Conservation (phyloP, 2,329 filamentous ascomycete genomes). For the Diaporthe ilicicola region DNA sequence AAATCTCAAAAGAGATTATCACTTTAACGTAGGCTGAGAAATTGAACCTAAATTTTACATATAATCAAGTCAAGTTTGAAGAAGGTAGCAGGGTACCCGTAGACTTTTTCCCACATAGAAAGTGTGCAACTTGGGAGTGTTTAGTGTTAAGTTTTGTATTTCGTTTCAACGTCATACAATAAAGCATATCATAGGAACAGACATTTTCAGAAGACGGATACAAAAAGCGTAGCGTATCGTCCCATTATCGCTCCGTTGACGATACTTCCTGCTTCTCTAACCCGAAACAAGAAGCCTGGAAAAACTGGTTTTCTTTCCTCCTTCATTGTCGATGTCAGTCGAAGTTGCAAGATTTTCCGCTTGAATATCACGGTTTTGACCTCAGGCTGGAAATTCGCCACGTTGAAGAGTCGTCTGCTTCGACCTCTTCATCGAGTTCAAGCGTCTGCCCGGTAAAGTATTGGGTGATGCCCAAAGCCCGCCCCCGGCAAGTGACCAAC, state of each 20-base stretch:
- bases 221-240: neutral
- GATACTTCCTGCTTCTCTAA: neutral
- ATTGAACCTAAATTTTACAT: too few relatives aligned
- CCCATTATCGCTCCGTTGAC: neutral
- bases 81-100: too few relatives aligned
- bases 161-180: too few relatives aligned
- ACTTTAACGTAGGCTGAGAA: too few relatives aligned
- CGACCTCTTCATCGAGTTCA: neutral
- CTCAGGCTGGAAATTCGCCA: neutral
- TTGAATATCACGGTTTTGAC: neutral
- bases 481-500: conserved; percentile 8
- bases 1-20: too few relatives aligned
- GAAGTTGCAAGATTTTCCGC: neutral
- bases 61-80: too few relatives aligned
- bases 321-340: neutral
- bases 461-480: neutral
- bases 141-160: too few relatives aligned
- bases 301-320: neutral
- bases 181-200: too few relatives aligned
- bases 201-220: too few relatives aligned
- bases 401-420: neutral
- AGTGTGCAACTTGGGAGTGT: too few relatives aligned
- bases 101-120: too few relatives aligned
- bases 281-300: neutral
- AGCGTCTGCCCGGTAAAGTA: neutral